Evolutionary conservation across 176 grass and related monocot genomes (phyloP), one percentile per base, ranked within the genome.

Genomic region (Phragmites australis): DNA sequence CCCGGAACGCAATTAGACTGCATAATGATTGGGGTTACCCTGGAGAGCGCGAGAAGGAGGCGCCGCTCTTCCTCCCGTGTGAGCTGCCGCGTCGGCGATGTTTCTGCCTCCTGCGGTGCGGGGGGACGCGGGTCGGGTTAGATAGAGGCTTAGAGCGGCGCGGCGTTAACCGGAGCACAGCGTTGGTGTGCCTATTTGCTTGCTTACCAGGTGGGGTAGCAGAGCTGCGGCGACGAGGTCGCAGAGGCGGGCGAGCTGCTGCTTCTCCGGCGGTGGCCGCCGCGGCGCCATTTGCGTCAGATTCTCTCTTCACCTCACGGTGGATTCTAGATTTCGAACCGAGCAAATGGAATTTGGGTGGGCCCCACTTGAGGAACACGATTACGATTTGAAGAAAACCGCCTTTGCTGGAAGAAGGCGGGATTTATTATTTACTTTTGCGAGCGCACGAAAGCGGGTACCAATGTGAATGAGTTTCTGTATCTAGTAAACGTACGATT

Each of bases 11-110:
- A 22, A 25, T n/a, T 15, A 69, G 66, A 29, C n/a, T 2, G 47
- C 45, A 71, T 1, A 23, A 51, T 0, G 9, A 9, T 0, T 34
- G 47, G 9, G 22, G 39, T 66, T 85, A 93, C 93, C 62, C 42
- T 74, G 40, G 90, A 83, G 26, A 97, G 88, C 11, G 68, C 68
- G 27, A 97, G 67, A 19, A 97, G 86, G 16, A 89, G 37, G 15
- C 65, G n/a, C 70, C 84, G 92, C 78, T 97, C 94, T 2, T 85
- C 88, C 78, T 93, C 84, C 29, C 63, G 46, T 6, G 58, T 73
- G 74, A 87, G 56, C 9, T 60, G 21, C 70, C 59, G 66, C 54
- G 19, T 23, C 56, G 69, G 84, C 25, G 74, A 34, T 12, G 75
- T 29, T 34, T 52, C 16, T 17, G 51, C 39, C 75, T 90, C 85